A percentile compares a stretch with the other conserved stretches of the same genome.
These are phyloP conservation scores for Cutaneotrichosporon mucoides DNA, from an alignment of 1,284 basidiomycete species.

Conservation along the genomic window DNA sequence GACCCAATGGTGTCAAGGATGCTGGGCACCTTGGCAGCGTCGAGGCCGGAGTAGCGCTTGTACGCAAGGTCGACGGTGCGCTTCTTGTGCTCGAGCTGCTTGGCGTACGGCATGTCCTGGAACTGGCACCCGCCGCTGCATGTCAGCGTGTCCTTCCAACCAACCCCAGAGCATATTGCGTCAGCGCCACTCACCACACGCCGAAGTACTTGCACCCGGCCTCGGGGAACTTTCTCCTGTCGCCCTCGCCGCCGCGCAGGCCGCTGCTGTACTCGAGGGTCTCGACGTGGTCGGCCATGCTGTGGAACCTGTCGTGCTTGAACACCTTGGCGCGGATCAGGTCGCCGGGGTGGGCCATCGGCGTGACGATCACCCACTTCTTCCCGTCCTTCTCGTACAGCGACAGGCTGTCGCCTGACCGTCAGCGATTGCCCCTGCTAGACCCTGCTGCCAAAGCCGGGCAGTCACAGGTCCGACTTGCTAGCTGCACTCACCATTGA, in stretches of 20 bases:
- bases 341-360: conserved; percentile 79
- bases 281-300: conserved; percentile 69
- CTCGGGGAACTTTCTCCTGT: conserved; percentile 36
- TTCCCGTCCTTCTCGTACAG: conserved; percentile 38
- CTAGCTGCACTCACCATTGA: conserved; percentile 18
- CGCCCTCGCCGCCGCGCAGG: conserved; percentile 60
- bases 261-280: conserved; percentile 63
- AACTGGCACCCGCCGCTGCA: conserved; percentile 48
- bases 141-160: not conserved
- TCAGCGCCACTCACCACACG: conserved; percentile 54
- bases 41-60: conserved; percentile 66
- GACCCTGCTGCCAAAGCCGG: too few relatives aligned
- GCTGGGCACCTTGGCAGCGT: conserved; percentile 55
- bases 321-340: conserved; percentile 67
- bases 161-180: too few relatives aligned
- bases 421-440: too few relatives aligned
- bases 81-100: conserved; percentile 79
- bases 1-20: conserved; percentile 76
- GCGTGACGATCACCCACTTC: conserved; percentile 72
- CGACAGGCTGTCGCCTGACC: conserved; percentile 27
- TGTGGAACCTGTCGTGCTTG: conserved; percentile 60
- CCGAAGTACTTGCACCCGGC: conserved; percentile 78
- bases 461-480: too few relatives aligned
- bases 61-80: conserved; percentile 85
- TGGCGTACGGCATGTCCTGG: conserved; percentile 82